Evolutionary conservation across 176 grass and related monocot species (phyloP).

Genomic region (Cymbopogon citratus): DNA sequence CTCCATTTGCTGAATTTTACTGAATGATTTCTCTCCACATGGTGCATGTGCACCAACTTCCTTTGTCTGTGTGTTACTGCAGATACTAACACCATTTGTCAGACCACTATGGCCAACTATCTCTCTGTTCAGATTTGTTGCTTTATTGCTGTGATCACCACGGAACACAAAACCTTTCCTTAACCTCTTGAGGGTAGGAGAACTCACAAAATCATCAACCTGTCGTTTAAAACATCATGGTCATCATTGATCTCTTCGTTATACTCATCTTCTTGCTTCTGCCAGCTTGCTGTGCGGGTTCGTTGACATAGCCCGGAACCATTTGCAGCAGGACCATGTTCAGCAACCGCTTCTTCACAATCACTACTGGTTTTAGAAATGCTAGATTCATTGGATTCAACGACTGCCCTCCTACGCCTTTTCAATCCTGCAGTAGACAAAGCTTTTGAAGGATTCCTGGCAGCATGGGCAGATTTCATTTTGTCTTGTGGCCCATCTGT

Average conservation of each 20-base stretch:
- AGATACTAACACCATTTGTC: not conserved
- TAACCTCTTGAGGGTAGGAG: conserved; percentile 34
- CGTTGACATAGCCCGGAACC: no score
- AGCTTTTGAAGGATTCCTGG: no score
- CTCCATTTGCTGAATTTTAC: conserved; percentile 27
- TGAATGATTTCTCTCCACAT: conserved; percentile 16
- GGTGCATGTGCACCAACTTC: not conserved
- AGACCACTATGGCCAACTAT: conserved; percentile 4
- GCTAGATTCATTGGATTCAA: no score
- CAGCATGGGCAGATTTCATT: no score
- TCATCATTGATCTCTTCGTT: conserved; percentile 52
- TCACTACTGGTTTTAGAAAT: no score
- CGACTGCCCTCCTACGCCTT: no score
- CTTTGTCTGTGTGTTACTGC: conserved; percentile 3
- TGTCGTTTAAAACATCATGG: conserved; percentile 30
- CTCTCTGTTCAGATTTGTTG: conserved; percentile 20
- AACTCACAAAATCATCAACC: conserved; percentile 15
- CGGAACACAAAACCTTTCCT: conserved; percentile 23
- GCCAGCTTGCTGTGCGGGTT: no score
- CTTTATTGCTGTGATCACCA: conserved; percentile 20
- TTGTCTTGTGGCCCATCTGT: not conserved
- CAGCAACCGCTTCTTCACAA: no score
- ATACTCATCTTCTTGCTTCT: no score
- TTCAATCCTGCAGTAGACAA: no score
- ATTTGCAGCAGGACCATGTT: no score